Base-by-base conservation (phyloP, 352 stramenopile genomes). In the Pythium plurisporium region DNA sequence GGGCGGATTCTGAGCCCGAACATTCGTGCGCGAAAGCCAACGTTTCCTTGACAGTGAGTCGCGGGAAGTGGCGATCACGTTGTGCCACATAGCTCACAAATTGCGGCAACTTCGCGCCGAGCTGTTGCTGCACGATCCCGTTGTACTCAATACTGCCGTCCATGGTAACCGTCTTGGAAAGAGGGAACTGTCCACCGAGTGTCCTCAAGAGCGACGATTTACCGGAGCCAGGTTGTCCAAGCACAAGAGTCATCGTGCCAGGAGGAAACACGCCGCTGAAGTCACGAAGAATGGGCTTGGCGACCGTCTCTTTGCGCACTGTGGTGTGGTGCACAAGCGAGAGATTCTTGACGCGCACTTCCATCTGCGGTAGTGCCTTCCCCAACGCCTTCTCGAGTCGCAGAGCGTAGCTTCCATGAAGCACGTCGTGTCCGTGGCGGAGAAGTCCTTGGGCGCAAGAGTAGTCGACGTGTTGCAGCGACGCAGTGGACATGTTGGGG, bases 11-110 rank as follows among this genome's bases (percentile, higher is more conserved):
- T n/a, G n/a, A n/a, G n/a, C n/a, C n/a, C n/a, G n/a, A n/a, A n/a
- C n/a, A n/a, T n/a, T n/a, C n/a, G n/a, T n/a, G n/a, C n/a, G 94
- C 87, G 69, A 99, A 98, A 50, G 91, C 76, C 59, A 98, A 87
- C 12, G 93, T 98, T 67, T 99, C 94, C 20, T 87, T 74, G 0
- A 99, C 96, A 5, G 94, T 98, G 15, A 98, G 69, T 22, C 88
- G 83, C 7, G 94, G 74, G 33, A 91, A 77, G 80, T 98, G 95
- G 40, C 82, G 78, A 65, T 98, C 95, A 29, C 30, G 56, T 42
- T 80, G 74, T 49, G 87, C 81, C 1, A 91, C 77, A 8, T 89
- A 59, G 2, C 78, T 74, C 1, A 69, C 76, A 2, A 89, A 62
- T 63, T 89, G 89, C 64, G 82, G 73, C 5, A 87, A 50, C 48